Percentiles rank a stretch among this genome's conserved stretches.
Conservation (phyloP, 257 asterid genomes). For the Orobanche coerulescens region DNA sequence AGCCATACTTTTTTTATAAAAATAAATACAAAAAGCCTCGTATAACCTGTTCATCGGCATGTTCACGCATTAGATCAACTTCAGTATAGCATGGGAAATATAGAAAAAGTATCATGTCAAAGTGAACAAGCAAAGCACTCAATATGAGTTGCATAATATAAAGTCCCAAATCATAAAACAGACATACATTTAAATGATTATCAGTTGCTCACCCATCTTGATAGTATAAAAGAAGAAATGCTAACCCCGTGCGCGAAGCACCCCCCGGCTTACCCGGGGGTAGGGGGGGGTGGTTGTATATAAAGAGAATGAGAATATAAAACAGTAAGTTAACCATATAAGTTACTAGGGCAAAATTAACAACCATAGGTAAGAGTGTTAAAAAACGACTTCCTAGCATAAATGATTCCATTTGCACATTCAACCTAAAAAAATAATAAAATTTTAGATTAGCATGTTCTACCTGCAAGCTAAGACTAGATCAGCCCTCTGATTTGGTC, state of each 20-base stretch:
- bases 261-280: too few species aligned
- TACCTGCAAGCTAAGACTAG: constrained; percentile 93
- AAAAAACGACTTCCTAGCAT: background rate
- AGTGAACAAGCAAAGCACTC: background rate
- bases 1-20: background rate
- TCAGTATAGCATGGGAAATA: background rate
- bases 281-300: too few species aligned
- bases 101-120: background rate
- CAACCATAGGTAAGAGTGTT: background rate
- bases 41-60: background rate
- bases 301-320: background rate
- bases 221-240: background rate
- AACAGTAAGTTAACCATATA: constrained; percentile 6
- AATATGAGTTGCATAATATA: background rate
- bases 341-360: background rate
- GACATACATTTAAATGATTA: background rate
- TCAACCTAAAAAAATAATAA: constrained; percentile 11
- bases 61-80: background rate
- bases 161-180: background rate
- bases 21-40: background rate
- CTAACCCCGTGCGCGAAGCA: too few species aligned
- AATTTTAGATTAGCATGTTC: background rate
- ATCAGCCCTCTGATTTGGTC: constrained; percentile 95
- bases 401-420: background rate
- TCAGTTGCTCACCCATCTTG: background rate